These are phyloP conservation scores for Sugiyamaella castrensis DNA, from an alignment of 1,139 yeast genomes.

Conservation along the genomic window DNA sequence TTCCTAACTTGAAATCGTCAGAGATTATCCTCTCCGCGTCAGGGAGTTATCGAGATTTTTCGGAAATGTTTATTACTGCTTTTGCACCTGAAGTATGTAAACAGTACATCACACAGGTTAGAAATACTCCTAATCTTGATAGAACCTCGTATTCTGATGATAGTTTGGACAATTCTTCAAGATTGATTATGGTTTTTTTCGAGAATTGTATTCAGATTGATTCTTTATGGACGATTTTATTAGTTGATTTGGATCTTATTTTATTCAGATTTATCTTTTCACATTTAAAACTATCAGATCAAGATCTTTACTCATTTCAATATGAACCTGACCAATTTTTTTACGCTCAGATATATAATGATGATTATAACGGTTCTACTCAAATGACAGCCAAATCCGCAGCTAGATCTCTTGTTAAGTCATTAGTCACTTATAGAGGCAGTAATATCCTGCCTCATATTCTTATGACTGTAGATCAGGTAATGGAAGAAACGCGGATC, in stretches of 20 bases:
- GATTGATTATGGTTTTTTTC: conserved; percentile 16
- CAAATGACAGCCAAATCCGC: neutral
- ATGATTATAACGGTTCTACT: conserved; percentile 4
- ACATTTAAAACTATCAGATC: conserved; percentile 9
- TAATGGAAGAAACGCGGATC: conserved; percentile 6
- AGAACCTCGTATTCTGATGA: conserved; percentile 7
- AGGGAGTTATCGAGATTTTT: conserved; percentile 13
- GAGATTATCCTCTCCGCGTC: conserved; percentile 1
- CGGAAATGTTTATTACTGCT: conserved; percentile 11
- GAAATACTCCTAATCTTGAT: neutral
- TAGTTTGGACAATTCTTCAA: neutral
- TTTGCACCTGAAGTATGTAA: conserved; percentile 20
- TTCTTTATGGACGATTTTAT: conserved; percentile 11
- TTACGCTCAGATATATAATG: conserved; percentile 6
- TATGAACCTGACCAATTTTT: conserved; percentile 17
- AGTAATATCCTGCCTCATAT: conserved; percentile 8
- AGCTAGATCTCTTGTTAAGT: conserved; percentile 3
- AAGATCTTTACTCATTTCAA: conserved; percentile 18
- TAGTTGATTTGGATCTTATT: conserved; percentile 10
- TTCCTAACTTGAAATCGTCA: conserved; percentile 6
- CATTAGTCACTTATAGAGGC: conserved; percentile 6
- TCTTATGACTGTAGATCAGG: conserved; percentile 5
- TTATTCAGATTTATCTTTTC: conserved; percentile 11
- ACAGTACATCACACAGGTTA: conserved; percentile 10
- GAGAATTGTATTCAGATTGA: conserved; percentile 14